phyloP scores from a whole-genome alignment of 352 stramenopile genomes.

The Thraustochytrium striatum region DNA sequence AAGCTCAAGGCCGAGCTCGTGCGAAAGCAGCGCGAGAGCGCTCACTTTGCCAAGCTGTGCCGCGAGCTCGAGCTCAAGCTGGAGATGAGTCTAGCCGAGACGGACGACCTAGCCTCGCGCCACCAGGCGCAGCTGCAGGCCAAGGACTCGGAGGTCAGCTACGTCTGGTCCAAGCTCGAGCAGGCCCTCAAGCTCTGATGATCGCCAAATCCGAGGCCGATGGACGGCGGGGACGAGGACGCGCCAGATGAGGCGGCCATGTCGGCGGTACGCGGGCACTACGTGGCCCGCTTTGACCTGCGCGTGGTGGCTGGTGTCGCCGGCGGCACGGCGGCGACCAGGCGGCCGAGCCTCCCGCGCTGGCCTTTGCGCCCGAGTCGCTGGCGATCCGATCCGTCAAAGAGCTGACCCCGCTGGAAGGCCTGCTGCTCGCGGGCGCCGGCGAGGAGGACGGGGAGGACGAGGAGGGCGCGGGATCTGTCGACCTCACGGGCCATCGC shows the following conservation, averaged over 20 bases:
- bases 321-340: background rate
- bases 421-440: background rate
- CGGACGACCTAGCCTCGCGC: background rate
- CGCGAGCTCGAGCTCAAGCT: slow-evolving; percentile 6
- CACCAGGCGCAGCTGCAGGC: slow-evolving; percentile 1
- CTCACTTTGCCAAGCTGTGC: background rate
- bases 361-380: too few species aligned
- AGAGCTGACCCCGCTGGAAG: background rate
- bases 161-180: slow-evolving; percentile 44
- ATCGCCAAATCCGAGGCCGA: background rate
- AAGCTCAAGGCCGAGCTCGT: slow-evolving; percentile 11
- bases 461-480: background rate
- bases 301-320: background rate
- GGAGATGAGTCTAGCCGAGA: background rate
- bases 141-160: slow-evolving; percentile 29
- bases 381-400: background rate
- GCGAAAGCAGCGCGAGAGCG: background rate
- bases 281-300: background rate
- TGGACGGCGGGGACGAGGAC: background rate
- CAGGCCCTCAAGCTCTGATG: slow-evolving; percentile 18
- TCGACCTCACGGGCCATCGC: slow-evolving; percentile 19
- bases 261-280: background rate
- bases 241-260: background rate
- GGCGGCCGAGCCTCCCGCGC: too few species aligned
- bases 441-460: too few species aligned